Percentiles rank a stretch among this genome's conserved stretches.
Evolutionary conservation across 78 protist species (phyloP).

Genomic region (Dictyostelium purpureum): DNA sequence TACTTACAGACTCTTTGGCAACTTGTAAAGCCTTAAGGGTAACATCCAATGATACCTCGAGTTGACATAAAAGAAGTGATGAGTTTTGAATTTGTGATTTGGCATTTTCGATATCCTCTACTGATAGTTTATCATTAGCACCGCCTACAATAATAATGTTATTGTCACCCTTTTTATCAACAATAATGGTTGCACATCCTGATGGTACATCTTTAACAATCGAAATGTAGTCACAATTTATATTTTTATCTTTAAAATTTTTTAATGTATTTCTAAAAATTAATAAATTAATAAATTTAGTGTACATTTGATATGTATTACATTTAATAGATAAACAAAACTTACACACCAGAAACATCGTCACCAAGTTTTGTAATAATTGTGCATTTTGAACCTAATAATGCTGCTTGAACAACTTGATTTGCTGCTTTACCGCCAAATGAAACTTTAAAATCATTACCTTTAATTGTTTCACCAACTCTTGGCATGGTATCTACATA

Average conservation of each 20-base stretch:
- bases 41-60: conserved; percentile 26
- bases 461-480: conserved; percentile 75
- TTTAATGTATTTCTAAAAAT: conserved; percentile 22
- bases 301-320: background rate
- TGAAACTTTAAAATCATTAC: conserved; percentile 42
- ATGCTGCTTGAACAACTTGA: conserved; percentile 78
- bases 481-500: conserved; percentile 54
- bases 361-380: conserved; percentile 73
- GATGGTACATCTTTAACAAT: conserved; percentile 30
- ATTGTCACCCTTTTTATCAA: conserved; percentile 70
- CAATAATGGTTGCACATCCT: conserved; percentile 78
- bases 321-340: no score
- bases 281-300: background rate
- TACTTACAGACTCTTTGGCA: conserved; percentile 46
- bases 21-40: conserved; percentile 30
- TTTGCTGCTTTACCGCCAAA: conserved; percentile 82
- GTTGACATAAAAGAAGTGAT: conserved; percentile 41
- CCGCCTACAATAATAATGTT: conserved; percentile 79
- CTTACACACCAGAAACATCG: conserved; percentile 53
- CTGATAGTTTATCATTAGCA: conserved; percentile 31
- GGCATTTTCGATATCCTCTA: conserved; percentile 20
- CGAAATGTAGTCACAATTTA: conserved; percentile 6
- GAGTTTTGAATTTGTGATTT: conserved; percentile 32
- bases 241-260: conserved; percentile 28
- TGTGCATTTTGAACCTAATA: conserved; percentile 22